phyloP scores from a whole-genome alignment of 2,329 filamentous ascomycete genomes.

The Orbilia javanica region DNA sequence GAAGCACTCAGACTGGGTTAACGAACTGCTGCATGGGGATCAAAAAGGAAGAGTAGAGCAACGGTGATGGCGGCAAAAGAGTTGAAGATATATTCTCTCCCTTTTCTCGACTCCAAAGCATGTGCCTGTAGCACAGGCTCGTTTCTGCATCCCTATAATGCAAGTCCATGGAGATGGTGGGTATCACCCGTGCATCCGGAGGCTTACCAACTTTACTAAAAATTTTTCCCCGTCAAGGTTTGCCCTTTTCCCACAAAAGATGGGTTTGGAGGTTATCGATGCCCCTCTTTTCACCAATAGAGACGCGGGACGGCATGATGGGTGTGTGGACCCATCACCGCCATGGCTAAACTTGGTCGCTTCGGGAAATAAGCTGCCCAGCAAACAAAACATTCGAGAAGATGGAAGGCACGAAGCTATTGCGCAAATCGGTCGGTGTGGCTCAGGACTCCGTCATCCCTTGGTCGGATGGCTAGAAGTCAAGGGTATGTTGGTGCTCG shows the following conservation, averaged over 20 bases:
- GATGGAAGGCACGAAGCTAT: conserved; percentile 10
- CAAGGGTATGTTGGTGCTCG: conserved; percentile 14
- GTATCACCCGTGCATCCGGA: conserved; percentile 47
- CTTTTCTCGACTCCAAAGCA: conserved; percentile 19
- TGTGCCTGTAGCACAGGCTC: conserved; percentile 42
- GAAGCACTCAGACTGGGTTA: conserved; percentile 43
- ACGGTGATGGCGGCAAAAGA: conserved; percentile 35
- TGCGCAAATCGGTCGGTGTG: conserved; percentile 16
- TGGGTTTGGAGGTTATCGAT: conserved; percentile 31
- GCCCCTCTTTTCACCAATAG: conserved; percentile 37
- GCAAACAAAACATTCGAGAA: conserved; percentile 43
- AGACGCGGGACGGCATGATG: conserved; percentile 36
- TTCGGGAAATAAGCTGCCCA: conserved; percentile 56
- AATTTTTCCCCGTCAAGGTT: conserved; percentile 30
- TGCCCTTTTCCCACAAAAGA: conserved; percentile 29
- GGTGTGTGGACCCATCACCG: conserved; percentile 45
- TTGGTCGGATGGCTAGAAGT: neutral
- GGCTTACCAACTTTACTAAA: conserved; percentile 14
- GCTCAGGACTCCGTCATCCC: conserved; percentile 20
- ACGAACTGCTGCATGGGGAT: conserved; percentile 42
- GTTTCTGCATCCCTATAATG: conserved; percentile 57
- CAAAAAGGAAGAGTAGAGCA: conserved; percentile 26
- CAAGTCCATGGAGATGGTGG: conserved; percentile 41
- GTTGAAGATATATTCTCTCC: conserved; percentile 55
- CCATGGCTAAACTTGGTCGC: conserved; percentile 57